Base-by-base conservation (phyloP, 495 filamentous ascomycete species). In the Aspergillus ellipticus region DNA sequence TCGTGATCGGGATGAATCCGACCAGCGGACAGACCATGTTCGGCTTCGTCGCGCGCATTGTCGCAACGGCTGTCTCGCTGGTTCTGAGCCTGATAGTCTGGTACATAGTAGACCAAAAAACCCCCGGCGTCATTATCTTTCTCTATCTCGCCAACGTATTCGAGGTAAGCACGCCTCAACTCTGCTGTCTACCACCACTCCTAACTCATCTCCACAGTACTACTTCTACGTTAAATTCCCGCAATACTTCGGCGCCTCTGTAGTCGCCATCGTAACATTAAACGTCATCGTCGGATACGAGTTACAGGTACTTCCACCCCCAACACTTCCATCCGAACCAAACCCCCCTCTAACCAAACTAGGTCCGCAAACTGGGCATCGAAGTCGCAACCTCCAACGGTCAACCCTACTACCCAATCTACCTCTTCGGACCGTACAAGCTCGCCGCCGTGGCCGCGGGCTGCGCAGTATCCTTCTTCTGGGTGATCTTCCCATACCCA, bases 401-500 rank as follows among this genome's bases (percentile, higher is more conserved):
- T 16, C 89, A 91, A 63, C 83, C 82, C 3, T 85, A 78, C 59
- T 89, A 88, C 56, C 80, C 81, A 47, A 85, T 85, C 50, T 89
- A 87, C 69, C 58, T 80, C 9, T 77, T 91, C 11, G 87, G 78
- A 0, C 87, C 86, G 0, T 88, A 89, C 66, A 79, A 89, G 22
- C 75, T 92, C 0, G 87, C 86, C 10, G 84, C 81, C 5, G 84
- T 90, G 0, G 77, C 80, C 1, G 86, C 79, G 8, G 89, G 89
- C 37, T 79, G 87, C 58, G 71, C 83, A 0, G 82, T 91, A 10
- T 87, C 87, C 11, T 90, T 89, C 59, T 77, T 92, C 59, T 91
- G 88, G 85, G 89, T 88, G 0, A 80, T 92, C 55, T 86, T 91
- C 63, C 89, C 88, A 0, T 88, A 82, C 49, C 87, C 88, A 0